Conservation (phyloP, 2,329 filamentous ascomycete genomes). For the Fusarium cicatricum region DNA sequence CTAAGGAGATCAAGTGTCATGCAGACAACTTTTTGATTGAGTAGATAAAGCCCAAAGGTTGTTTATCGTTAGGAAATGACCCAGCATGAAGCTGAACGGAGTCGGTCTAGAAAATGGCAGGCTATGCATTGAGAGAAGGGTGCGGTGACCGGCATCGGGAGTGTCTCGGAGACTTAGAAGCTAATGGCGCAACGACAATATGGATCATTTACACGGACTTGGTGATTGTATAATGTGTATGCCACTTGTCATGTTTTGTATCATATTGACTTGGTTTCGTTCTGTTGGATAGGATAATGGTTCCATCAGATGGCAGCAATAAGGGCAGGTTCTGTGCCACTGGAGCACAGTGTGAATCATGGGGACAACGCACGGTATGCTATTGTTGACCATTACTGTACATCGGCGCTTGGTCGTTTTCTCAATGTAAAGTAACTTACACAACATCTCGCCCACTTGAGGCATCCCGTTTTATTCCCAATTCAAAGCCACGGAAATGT, state of each 20-base stretch:
- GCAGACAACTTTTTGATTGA: slow-evolving; percentile 82
- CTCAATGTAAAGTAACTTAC: slow-evolving; percentile 6
- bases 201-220: slow-evolving; percentile 32
- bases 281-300: too few relatives aligned
- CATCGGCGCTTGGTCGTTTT: too few relatives aligned
- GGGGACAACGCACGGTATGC: slow-evolving; percentile 4
- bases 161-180: slow-evolving; percentile 40
- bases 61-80: slow-evolving; percentile 25
- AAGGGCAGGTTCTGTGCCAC: too few relatives aligned
- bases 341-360: too few relatives aligned
- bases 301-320: too few relatives aligned
- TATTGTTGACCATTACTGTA: background rate
- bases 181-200: slow-evolving; percentile 44
- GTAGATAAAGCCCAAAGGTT: slow-evolving; percentile 54
- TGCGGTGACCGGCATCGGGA: slow-evolving; percentile 33
- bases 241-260: too few relatives aligned
- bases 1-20: slow-evolving; percentile 80
- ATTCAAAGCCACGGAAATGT: slow-evolving; percentile 4
- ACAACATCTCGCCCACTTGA: background rate
- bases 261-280: too few relatives aligned
- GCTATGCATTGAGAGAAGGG: slow-evolving; percentile 30
- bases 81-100: slow-evolving; percentile 21
- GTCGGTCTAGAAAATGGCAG: slow-evolving; percentile 38
- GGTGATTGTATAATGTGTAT: background rate
- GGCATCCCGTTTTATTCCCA: background rate